A percentile compares a stretch with the other conserved stretches of the same genome.
Conservation (phyloP, 352 stramenopile species). For the Phytophthora capsici region DNA sequence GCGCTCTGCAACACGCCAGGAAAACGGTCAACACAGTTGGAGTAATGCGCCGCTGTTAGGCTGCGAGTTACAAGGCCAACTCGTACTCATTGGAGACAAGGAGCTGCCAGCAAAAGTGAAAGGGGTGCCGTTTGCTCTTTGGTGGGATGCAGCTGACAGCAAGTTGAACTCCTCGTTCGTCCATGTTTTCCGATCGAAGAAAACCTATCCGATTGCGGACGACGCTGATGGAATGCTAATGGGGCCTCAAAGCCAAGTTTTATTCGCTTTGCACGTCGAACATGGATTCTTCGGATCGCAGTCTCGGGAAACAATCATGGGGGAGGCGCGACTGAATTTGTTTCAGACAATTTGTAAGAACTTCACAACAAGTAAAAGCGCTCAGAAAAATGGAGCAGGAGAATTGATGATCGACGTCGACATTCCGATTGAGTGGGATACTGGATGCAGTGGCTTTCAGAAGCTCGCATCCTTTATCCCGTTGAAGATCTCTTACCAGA, state of each 20-base stretch:
- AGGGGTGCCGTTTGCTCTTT: slow-evolving; percentile 50
- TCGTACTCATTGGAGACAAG: slow-evolving; percentile 18
- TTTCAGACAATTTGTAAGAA: slow-evolving; percentile 1
- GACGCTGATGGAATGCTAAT: slow-evolving; percentile 7
- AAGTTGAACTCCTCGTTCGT: slow-evolving; percentile 56
- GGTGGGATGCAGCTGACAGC: slow-evolving; percentile 55
- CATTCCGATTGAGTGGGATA: slow-evolving; percentile 8
- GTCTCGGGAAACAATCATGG: slow-evolving; percentile 13
- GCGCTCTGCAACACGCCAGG: background rate
- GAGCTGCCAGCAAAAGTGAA: slow-evolving; percentile 5
- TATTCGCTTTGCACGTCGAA: slow-evolving; percentile 31
- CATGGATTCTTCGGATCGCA: slow-evolving; percentile 32
- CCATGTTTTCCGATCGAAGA: slow-evolving; percentile 27
- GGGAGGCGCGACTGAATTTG: slow-evolving; percentile 38
- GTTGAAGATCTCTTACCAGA: slow-evolving; percentile 4
- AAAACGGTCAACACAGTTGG: background rate
- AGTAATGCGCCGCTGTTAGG: slow-evolving; percentile 30
- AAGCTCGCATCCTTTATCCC: slow-evolving; percentile 5
- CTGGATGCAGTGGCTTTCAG: background rate
- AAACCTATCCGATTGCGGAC: background rate
- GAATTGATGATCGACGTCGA: background rate
- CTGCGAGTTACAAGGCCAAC: slow-evolving; percentile 52
- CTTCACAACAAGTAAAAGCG: background rate
- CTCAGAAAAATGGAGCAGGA: background rate
- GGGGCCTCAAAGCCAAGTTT: slow-evolving; percentile 19